These are phyloP conservation scores for Gynandropsis gynandra DNA, from an alignment of 345 rosid species.

Conservation along the genomic window DNA sequence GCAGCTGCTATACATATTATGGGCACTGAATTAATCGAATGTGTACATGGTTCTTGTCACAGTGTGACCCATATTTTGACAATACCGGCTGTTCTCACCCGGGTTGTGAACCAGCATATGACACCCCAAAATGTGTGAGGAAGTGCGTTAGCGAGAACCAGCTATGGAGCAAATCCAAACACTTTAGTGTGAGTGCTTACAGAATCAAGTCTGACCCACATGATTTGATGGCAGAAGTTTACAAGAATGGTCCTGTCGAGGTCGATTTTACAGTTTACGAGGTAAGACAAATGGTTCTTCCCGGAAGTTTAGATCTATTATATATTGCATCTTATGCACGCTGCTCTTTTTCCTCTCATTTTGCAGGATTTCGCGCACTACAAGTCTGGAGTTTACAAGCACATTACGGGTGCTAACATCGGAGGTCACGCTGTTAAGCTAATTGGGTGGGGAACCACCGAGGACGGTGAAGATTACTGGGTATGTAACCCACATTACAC, in stretches of 20 bases:
- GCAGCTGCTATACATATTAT: conserved; percentile 2
- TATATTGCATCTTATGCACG: not conserved
- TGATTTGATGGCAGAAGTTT: conserved; percentile 78
- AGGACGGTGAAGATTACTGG: conserved; percentile 88
- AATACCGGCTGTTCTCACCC: conserved; percentile 86
- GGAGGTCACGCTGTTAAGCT: conserved; percentile 98
- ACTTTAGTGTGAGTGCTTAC: conserved; percentile 63
- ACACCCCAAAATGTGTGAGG: conserved; percentile 80
- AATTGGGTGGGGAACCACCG: conserved; percentile 93
- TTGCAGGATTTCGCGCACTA: conserved; percentile 91
- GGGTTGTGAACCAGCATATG: conserved; percentile 86
- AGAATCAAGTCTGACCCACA: conserved; percentile 56
- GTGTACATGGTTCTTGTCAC: conserved; percentile 12
- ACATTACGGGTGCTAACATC: conserved; percentile 57
- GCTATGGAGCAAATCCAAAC: conserved; percentile 74
- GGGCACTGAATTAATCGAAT: not conserved
- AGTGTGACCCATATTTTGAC: conserved; percentile 96
- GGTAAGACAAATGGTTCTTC: conserved; percentile 31
- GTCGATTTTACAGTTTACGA: conserved; percentile 85
- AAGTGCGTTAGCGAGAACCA: conserved; percentile 66
- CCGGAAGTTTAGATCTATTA: not conserved
- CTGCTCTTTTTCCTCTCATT: not conserved
- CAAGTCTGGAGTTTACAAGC: conserved; percentile 88
- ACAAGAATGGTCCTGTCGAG: conserved; percentile 85
- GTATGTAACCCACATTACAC: conserved; percentile 28